Percentiles rank a stretch among this genome's conserved stretches.
Conservation (phyloP, 2,329 filamentous ascomycete genomes). For the Colletotrichum sansevieriae region DNA sequence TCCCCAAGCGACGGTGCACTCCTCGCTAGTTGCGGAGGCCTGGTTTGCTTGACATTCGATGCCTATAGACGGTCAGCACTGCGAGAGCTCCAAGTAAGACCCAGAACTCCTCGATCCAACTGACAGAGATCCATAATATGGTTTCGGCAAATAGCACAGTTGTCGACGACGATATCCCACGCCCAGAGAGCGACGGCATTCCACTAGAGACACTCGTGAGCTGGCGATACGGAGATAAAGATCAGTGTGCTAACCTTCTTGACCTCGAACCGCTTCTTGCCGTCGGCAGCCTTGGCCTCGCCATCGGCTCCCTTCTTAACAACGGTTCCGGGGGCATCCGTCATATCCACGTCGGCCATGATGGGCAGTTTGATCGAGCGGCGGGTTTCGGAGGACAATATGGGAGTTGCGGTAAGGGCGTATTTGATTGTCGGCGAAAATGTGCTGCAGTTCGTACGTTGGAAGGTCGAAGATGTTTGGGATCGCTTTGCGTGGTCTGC, state of each 20-base stretch:
- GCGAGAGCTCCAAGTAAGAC: neutral
- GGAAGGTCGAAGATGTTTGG: no score
- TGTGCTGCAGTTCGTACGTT: neutral
- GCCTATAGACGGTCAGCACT: slow-evolving; percentile 61
- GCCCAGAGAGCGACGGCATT: slow-evolving; percentile 98
- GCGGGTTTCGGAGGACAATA: neutral
- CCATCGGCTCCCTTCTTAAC: slow-evolving; percentile 66
- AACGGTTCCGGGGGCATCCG: slow-evolving; percentile 76
- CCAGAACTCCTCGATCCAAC: slow-evolving; percentile 46
- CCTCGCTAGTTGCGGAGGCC: slow-evolving; percentile 94
- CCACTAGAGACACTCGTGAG: slow-evolving; percentile 73
- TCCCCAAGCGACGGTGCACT: slow-evolving; percentile 98
- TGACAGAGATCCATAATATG: slow-evolving; percentile 99
- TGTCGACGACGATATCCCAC: slow-evolving; percentile 99
- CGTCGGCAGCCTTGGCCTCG: slow-evolving; percentile 69
- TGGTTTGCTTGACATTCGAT: slow-evolving; percentile 99
- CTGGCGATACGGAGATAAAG: neutral
- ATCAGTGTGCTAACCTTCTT: slow-evolving; percentile 80
- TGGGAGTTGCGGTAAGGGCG: slow-evolving; percentile 3
- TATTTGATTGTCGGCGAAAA: neutral
- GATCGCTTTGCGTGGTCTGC: neutral
- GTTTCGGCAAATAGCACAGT: slow-evolving; percentile 98
- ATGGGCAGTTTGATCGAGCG: slow-evolving; percentile 35
- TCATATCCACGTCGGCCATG: slow-evolving; percentile 99
- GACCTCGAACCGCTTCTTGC: slow-evolving; percentile 96